Conservation (phyloP, 2,329 filamentous ascomycete species). For the Aureobasidium lini region DNA sequence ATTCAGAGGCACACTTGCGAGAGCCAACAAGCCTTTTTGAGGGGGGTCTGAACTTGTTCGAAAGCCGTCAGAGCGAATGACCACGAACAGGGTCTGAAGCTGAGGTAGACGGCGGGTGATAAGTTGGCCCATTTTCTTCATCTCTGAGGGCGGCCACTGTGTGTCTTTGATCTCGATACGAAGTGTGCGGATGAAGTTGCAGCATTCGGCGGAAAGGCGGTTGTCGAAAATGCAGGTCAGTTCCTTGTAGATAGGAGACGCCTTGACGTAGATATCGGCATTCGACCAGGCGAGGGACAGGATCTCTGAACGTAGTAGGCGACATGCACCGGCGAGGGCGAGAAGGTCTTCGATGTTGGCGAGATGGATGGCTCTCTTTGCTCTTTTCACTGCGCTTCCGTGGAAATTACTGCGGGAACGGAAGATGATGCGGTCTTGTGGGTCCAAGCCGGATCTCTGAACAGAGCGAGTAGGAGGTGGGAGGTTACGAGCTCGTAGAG, state of each 20-base stretch:
- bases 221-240: neutral
- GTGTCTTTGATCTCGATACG: neutral
- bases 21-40: neutral
- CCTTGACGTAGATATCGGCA: neutral
- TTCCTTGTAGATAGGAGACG: neutral
- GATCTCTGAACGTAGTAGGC: neutral
- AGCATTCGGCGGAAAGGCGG: neutral
- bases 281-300: neutral
- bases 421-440: neutral
- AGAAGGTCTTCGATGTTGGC: neutral
- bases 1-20: neutral
- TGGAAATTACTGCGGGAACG: neutral
- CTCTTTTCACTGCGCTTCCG: neutral
- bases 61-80: neutral
- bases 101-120: neutral
- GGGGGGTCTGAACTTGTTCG: neutral
- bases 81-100: neutral
- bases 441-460: neutral
- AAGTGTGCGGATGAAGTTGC: neutral
- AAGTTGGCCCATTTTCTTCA: neutral
- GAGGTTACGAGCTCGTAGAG: neutral
- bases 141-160: neutral
- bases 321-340: neutral
- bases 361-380: neutral
- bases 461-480: neutral